phyloP scores from a whole-genome alignment of 305 asterid species.

The Nicotiana rustica region DNA sequence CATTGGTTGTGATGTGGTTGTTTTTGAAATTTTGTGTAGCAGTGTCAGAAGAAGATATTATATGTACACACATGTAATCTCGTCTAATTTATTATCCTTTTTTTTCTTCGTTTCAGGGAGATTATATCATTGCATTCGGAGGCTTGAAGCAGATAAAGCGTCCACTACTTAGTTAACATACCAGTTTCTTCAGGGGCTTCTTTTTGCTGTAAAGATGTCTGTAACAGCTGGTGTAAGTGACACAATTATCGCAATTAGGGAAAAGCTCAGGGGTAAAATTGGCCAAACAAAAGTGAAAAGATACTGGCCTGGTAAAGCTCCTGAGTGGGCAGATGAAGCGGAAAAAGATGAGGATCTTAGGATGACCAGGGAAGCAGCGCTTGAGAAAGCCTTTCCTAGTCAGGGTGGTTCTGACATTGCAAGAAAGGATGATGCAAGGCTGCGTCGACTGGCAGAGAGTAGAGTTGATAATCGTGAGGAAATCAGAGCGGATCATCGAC shows the following conservation, averaged over 20 bases:
- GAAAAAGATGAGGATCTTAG: constrained; percentile 81
- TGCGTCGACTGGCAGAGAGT: constrained; percentile 88
- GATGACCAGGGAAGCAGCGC: constrained; percentile 60
- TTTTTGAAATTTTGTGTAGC: not conserved
- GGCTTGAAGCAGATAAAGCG: constrained; percentile 13
- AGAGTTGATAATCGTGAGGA: constrained; percentile 82
- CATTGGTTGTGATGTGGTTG: not conserved
- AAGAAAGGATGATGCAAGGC: constrained; percentile 80
- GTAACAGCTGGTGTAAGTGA: constrained; percentile 97
- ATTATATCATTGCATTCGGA: not conserved
- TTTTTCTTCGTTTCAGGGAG: not conserved
- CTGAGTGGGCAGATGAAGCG: constrained; percentile 91
- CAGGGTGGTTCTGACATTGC: constrained; percentile 52
- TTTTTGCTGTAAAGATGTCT: constrained; percentile 65
- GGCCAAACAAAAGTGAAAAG: constrained; percentile 95
- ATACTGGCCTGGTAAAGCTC: constrained; percentile 98
- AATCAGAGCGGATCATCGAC: constrained; percentile 85
- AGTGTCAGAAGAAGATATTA: not conserved
- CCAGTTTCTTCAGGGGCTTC: constrained; percentile 21
- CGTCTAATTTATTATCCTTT: not conserved
- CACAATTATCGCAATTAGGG: constrained; percentile 78
- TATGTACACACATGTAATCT: not conserved
- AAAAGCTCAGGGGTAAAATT: constrained; percentile 90
- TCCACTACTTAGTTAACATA: not conserved
- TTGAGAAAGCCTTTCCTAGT: constrained; percentile 73